Percentiles rank a stretch among this genome's conserved stretches.
These are phyloP conservation scores for Ceratobasidium sp. DNA, from an alignment of 1,284 basidiomycete genomes.

Conservation along the genomic window DNA sequence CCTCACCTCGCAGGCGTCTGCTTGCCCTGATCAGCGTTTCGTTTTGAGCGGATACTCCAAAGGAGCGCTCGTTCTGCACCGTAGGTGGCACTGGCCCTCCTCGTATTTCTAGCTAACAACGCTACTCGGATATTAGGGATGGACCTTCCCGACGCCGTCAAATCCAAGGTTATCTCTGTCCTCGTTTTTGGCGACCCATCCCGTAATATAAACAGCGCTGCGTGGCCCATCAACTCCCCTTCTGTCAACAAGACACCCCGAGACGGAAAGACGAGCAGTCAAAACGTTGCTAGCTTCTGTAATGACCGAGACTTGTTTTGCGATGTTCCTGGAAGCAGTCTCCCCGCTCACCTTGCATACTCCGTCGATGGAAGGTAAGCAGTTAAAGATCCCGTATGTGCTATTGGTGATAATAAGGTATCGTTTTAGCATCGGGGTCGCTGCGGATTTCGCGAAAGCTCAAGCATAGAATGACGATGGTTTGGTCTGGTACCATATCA, in stretches of 20 bases:
- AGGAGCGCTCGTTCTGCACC: slow-evolving; percentile 20
- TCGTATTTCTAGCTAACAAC: neutral
- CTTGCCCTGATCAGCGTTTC: slow-evolving; percentile 23
- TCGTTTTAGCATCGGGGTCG: neutral
- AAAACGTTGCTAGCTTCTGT: slow-evolving; percentile 15
- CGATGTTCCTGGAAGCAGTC: neutral
- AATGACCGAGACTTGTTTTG: neutral
- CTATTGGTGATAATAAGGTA: neutral
- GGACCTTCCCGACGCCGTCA: neutral
- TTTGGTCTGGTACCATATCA: neutral
- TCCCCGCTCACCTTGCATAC: neutral
- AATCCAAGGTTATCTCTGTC: neutral
- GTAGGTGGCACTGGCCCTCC: neutral
- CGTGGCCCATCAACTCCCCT: slow-evolving; percentile 29
- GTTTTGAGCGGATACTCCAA: slow-evolving; percentile 31
- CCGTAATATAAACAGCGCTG: neutral
- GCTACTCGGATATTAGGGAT: neutral
- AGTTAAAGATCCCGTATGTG: neutral
- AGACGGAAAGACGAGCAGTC: slow-evolving; percentile 11
- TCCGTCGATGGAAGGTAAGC: neutral
- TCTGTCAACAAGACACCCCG: slow-evolving; percentile 7
- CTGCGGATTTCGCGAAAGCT: neutral
- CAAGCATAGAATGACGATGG: neutral
- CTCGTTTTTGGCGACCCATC: slow-evolving; percentile 22
- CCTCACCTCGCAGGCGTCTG: neutral